A percentile compares a stretch with the other conserved stretches of the same genome.
phyloP scores from a whole-genome alignment of 805 yeast species.

The Maudiozyma saulgeensis region DNA sequence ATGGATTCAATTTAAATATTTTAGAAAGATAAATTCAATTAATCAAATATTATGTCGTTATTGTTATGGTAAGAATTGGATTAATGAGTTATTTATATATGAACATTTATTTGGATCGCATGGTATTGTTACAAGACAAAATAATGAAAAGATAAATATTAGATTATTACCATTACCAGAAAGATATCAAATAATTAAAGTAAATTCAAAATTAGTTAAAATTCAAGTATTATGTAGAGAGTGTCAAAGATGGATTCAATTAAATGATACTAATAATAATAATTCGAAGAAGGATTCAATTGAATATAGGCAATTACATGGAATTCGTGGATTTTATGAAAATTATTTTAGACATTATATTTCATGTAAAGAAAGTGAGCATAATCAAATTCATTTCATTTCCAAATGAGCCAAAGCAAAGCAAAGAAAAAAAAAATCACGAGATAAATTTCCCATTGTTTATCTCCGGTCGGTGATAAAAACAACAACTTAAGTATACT shows the following conservation, averaged over 20 bases:
- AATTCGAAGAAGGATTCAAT: constrained; percentile 4
- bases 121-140: constrained; percentile 12
- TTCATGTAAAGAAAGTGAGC: constrained; percentile 6
- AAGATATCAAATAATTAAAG: constrained; percentile 8
- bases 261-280: constrained; percentile 11
- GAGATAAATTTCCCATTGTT: neutral
- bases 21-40: constrained; percentile 3
- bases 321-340: constrained; percentile 12
- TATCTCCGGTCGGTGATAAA: too few species aligned
- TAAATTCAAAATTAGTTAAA: neutral
- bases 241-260: constrained; percentile 9
- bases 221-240: constrained; percentile 2
- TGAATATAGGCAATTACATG: neutral
- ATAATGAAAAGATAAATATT: neutral
- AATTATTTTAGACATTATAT: constrained; percentile 14
- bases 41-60: constrained; percentile 15
- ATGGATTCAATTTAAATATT: constrained; percentile 7
- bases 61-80: constrained; percentile 20
- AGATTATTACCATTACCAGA: constrained; percentile 12
- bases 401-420: neutral
- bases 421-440: neutral
- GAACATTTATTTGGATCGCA: constrained; percentile 17
- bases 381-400: neutral
- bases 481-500: too few species aligned
- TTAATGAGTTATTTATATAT: constrained; percentile 6